These are phyloP conservation scores for Fusarium piperis DNA, from an alignment of 2,329 filamentous ascomycete species.

Conservation along the genomic window DNA sequence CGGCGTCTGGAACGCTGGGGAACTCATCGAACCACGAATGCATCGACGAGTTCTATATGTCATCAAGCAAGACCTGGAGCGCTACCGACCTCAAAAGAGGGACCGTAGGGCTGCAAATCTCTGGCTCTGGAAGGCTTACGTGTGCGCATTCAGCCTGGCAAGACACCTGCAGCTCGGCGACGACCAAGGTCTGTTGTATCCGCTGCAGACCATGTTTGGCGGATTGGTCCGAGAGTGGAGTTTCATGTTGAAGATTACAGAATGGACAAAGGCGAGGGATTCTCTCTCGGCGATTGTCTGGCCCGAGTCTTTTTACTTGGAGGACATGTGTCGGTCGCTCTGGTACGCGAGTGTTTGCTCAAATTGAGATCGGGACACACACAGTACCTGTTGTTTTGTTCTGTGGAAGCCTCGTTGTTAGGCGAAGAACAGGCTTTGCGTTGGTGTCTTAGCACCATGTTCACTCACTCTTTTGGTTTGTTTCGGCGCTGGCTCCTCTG, in stretches of 20 bases:
- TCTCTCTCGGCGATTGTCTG: constrained; percentile 11
- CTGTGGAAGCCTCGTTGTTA: too few species aligned
- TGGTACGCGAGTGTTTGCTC: constrained; percentile 9
- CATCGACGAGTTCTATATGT: constrained; percentile 21
- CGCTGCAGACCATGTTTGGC: background rate
- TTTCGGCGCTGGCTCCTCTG: background rate
- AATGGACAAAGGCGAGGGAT: constrained; percentile 7
- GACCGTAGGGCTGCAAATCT: background rate
- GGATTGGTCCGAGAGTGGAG: constrained; percentile 22
- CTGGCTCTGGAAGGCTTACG: constrained; percentile 38
- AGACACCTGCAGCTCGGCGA: background rate
- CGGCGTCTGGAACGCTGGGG: constrained; percentile 26
- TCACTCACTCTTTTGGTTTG: background rate
- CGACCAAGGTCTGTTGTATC: background rate
- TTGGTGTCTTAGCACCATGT: background rate
- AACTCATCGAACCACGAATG: constrained; percentile 21
- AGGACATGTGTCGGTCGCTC: background rate
- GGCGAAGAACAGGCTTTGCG: background rate
- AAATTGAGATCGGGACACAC: background rate
- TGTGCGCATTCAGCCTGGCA: constrained; percentile 26
- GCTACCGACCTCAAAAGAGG: background rate
- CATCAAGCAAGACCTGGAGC: constrained; percentile 18
- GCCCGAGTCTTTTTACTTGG: constrained; percentile 1
- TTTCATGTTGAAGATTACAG: background rate
- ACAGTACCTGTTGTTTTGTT: too few species aligned